A percentile compares a stretch with the other conserved stretches of the same genome.
These are phyloP conservation scores for Chloris gayana DNA, from an alignment of 176 grass and related monocot genomes.

Conservation along the genomic window DNA sequence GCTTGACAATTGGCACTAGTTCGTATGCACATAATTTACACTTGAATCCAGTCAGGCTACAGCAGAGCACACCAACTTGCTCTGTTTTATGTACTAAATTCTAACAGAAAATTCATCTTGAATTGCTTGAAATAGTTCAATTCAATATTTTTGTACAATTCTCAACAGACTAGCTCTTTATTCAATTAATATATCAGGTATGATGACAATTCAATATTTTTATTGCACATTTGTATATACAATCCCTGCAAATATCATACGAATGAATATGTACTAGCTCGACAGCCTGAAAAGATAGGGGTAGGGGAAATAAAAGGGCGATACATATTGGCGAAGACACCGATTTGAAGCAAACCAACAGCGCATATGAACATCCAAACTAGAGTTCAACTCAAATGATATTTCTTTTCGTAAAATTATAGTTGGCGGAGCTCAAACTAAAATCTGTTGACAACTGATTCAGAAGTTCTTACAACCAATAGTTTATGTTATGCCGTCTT, in stretches of 20 bases:
- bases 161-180: no score
- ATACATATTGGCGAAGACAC: neutral
- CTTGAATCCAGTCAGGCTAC: constrained; percentile 31
- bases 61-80: neutral
- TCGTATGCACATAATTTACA: neutral
- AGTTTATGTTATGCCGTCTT: neutral
- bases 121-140: neutral
- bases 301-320: no score
- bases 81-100: neutral
- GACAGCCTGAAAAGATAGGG: no score
- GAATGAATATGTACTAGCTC: no score
- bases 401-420: neutral
- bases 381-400: neutral
- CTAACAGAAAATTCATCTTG: neutral
- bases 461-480: neutral
- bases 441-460: neutral
- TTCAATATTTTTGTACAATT: no score
- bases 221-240: no score
- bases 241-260: no score
- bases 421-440: neutral
- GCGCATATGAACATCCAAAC: neutral
- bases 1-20: neutral
- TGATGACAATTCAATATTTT: no score
- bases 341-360: neutral
- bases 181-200: no score